Evolutionary conservation across 352 stramenopile species (phyloP).

Genomic region (Phytophthora rubi): DNA sequence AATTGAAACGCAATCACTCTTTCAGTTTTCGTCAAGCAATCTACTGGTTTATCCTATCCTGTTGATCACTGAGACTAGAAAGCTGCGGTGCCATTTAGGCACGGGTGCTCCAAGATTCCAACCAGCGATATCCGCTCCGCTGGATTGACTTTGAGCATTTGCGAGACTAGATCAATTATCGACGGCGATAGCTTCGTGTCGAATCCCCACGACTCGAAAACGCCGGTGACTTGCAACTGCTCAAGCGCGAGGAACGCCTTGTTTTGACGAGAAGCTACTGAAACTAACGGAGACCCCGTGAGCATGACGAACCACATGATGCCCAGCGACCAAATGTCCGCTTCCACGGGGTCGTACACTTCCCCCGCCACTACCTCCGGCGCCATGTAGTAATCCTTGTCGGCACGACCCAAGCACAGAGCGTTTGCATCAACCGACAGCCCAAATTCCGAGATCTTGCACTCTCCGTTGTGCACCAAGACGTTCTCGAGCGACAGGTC

Average conservation of each 20-base stretch:
- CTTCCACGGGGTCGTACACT: slow-evolving; percentile 81
- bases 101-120: slow-evolving; percentile 10
- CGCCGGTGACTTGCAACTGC: slow-evolving; percentile 25
- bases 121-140: slow-evolving; percentile 12
- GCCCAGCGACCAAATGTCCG: too few relatives aligned
- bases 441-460: slow-evolving; percentile 65
- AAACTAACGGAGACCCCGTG: slow-evolving; percentile 73
- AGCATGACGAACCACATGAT: slow-evolving; percentile 94
- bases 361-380: slow-evolving; percentile 86
- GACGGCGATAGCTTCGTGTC: slow-evolving; percentile 13
- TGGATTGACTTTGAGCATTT: slow-evolving; percentile 36
- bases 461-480: slow-evolving; percentile 67
- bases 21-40: too few relatives aligned
- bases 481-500: slow-evolving; percentile 90
- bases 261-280: slow-evolving; percentile 38
- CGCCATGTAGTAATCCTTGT: slow-evolving; percentile 96
- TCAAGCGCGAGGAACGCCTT: slow-evolving; percentile 41
- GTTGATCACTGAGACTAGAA: too few relatives aligned
- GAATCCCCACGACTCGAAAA: slow-evolving; percentile 43
- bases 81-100: too few relatives aligned
- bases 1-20: too few relatives aligned
- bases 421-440: slow-evolving; percentile 57
- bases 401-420: slow-evolving; percentile 58
- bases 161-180: slow-evolving; percentile 28
- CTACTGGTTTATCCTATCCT: too few relatives aligned